These are phyloP conservation scores for Aspergillus sp. DNA, from an alignment of 2,329 filamentous ascomycete genomes.

Conservation along the genomic window DNA sequence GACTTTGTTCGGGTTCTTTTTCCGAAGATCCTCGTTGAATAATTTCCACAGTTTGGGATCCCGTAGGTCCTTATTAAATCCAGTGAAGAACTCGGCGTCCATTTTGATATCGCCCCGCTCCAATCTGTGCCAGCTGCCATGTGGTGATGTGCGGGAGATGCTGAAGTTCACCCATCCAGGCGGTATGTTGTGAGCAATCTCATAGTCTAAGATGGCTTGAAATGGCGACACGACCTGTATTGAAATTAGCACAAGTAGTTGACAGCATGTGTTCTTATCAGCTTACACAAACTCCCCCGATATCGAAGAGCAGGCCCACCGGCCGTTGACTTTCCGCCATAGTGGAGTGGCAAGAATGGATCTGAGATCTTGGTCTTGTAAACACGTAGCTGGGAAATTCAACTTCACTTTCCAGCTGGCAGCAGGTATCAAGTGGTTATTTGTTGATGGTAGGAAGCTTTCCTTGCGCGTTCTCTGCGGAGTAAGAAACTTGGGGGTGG, in stretches of 20 bases:
- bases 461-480: conserved; percentile 6
- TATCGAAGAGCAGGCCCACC: conserved; percentile 85
- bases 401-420: background rate
- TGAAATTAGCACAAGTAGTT: conserved; percentile 9
- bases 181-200: conserved; percentile 72
- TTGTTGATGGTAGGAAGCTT: background rate
- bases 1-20: conserved; percentile 23
- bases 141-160: conserved; percentile 74
- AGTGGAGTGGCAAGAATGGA: background rate
- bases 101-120: conserved; percentile 81
- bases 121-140: conserved; percentile 83
- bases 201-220: conserved; percentile 90
- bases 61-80: conserved; percentile 74
- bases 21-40: conserved; percentile 47
- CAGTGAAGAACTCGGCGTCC: conserved; percentile 71
- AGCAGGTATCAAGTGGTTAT: background rate
- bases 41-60: conserved; percentile 65
- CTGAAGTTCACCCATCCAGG: conserved; percentile 89
- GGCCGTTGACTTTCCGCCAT: conserved; percentile 53
- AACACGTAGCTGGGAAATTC: background rate
- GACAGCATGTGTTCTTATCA: background rate
- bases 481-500: conserved; percentile 1
- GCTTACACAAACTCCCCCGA: conserved; percentile 93
- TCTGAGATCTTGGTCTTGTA: background rate
- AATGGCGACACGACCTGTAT: conserved; percentile 83